phyloP scores from a whole-genome alignment of 257 asterid species.

The Paulownia fortunei region DNA sequence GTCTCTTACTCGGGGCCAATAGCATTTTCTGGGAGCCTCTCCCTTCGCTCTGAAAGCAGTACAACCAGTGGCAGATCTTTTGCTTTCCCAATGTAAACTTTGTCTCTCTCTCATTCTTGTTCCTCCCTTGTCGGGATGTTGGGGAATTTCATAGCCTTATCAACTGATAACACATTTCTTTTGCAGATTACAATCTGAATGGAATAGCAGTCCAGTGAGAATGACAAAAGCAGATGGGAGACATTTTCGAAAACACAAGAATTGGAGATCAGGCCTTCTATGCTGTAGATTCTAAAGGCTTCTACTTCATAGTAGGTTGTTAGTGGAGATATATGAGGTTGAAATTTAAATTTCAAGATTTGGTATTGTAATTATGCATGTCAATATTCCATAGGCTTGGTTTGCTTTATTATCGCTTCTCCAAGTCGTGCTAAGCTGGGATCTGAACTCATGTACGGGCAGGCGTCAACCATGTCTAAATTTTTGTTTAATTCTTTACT shows the following conservation, averaged over 20 bases:
- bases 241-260: slow-evolving; percentile 53
- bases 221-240: slow-evolving; percentile 66
- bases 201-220: slow-evolving; percentile 85
- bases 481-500: not conserved
- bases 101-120: not conserved
- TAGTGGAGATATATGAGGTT: slow-evolving; percentile 45
- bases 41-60: slow-evolving; percentile 69
- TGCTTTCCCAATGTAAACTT: slow-evolving; percentile 65
- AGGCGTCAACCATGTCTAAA: not conserved
- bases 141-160: not conserved
- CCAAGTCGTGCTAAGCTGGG: slow-evolving; percentile 39
- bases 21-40: slow-evolving; percentile 54
- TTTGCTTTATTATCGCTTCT: slow-evolving; percentile 39
- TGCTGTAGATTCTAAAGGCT: slow-evolving; percentile 75
- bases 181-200: slow-evolving; percentile 75
- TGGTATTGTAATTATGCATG: slow-evolving; percentile 43
- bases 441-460: slow-evolving; percentile 26
- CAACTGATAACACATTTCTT: not conserved
- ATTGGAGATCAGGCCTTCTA: slow-evolving; percentile 79
- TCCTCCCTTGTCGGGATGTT: not conserved
- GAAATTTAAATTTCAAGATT: not conserved
- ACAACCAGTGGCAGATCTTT: slow-evolving; percentile 65
- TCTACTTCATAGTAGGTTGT: slow-evolving; percentile 31
- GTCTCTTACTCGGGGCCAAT: slow-evolving; percentile 43
- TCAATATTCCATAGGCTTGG: slow-evolving; percentile 41